A percentile compares a stretch with the other conserved stretches of the same genome.
These are phyloP conservation scores for Plasmodium fragile DNA, from an alignment of 169 alveolate species.

Conservation along the genomic window DNA sequence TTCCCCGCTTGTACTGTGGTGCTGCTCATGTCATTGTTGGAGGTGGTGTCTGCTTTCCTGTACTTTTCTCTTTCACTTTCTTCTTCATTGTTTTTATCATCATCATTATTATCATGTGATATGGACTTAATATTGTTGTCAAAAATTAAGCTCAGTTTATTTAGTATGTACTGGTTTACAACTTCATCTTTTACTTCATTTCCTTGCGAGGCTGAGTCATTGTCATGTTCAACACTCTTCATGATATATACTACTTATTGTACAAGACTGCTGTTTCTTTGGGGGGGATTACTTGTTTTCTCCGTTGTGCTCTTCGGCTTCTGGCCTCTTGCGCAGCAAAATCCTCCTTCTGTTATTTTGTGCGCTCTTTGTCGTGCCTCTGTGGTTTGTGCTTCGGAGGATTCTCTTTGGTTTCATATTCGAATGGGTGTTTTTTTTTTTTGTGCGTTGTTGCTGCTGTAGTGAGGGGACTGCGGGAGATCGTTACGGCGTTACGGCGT, in stretches of 20 bases:
- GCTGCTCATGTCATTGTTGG: not conserved
- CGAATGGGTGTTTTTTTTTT: not conserved
- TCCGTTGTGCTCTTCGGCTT: not conserved
- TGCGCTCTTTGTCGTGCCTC: not conserved
- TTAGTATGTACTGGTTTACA: conserved; percentile 41
- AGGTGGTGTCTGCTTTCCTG: not conserved
- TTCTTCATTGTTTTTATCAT: conserved; percentile 4
- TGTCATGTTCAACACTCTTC: conserved; percentile 31
- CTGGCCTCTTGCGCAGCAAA: not conserved
- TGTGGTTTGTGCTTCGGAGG: not conserved
- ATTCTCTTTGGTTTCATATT: not conserved
- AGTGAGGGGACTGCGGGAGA: no score
- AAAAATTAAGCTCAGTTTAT: conserved; percentile 59
- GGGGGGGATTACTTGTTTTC: not conserved
- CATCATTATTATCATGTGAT: conserved; percentile 46
- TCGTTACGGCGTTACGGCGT: not conserved
- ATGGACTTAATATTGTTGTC: conserved; percentile 59
- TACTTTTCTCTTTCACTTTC: conserved; percentile 19
- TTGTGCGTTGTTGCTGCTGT: not conserved
- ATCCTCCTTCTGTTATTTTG: not conserved
- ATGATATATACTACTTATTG: not conserved
- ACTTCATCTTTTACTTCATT: conserved; percentile 39
- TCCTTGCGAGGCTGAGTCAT: conserved; percentile 13
- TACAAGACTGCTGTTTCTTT: not conserved
- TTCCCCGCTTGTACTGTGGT: not conserved